A percentile compares a stretch with the other conserved stretches of the same genome.
Evolutionary conservation across 805 yeast species (phyloP).

Genomic region (Cyberlindnera euphorbiae): DNA sequence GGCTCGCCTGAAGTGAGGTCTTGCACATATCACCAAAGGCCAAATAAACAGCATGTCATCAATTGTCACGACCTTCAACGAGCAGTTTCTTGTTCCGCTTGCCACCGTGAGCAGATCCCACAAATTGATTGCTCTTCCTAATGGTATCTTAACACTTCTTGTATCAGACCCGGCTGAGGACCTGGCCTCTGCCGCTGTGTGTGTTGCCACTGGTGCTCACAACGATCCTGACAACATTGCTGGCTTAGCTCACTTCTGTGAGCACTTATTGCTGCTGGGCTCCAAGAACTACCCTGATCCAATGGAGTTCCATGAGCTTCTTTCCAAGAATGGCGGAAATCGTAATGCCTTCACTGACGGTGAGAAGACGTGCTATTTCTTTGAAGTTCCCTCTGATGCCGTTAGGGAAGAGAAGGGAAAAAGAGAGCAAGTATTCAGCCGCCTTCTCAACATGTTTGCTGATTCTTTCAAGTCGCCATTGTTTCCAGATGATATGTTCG

Average conservation of each 20-base stretch:
- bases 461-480: conserved; percentile 47
- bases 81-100: conserved; percentile 30
- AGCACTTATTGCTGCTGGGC: conserved; percentile 62
- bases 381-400: conserved; percentile 49
- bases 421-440: conserved; percentile 36
- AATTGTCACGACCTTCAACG: conserved; percentile 17
- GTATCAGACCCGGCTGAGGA: conserved; percentile 72
- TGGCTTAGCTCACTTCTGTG: conserved; percentile 90
- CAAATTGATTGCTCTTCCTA: conserved; percentile 48
- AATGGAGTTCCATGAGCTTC: conserved; percentile 37
- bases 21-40: too few relatives aligned
- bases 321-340: conserved; percentile 48
- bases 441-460: conserved; percentile 44
- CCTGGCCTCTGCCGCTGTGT: conserved; percentile 62
- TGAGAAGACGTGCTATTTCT: conserved; percentile 59
- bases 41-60: too few relatives aligned
- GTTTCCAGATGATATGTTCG: conserved; percentile 38
- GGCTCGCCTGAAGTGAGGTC: too few relatives aligned
- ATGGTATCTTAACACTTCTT: conserved; percentile 64
- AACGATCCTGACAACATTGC: conserved; percentile 65
- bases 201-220: conserved; percentile 78
- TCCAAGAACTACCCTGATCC: conserved; percentile 50
- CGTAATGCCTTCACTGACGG: conserved; percentile 68
- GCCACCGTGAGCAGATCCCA: conserved; percentile 36
- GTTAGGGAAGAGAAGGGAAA: conserved; percentile 14